These are phyloP conservation scores for Penicillium sp. DNA, from an alignment of 2,329 filamentous ascomycete genomes.

Conservation along the genomic window DNA sequence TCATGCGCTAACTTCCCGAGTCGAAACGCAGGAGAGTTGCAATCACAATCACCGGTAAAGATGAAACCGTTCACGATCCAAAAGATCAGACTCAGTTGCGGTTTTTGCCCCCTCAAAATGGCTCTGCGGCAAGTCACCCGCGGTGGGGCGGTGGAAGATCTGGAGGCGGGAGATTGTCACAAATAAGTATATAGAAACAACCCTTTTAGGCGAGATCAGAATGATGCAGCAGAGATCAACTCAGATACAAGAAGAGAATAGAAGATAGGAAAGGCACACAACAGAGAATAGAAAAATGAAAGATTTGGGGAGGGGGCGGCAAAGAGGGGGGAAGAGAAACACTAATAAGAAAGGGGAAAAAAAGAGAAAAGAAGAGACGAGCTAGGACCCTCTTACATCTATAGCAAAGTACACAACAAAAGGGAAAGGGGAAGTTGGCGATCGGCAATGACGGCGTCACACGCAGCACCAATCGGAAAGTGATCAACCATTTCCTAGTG, in stretches of 20 bases:
- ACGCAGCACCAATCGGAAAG: slow-evolving; percentile 26
- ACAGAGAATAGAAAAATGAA: slow-evolving; percentile 15
- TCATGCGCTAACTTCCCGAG: neutral
- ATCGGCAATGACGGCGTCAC: slow-evolving; percentile 39
- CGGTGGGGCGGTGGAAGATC: slow-evolving; percentile 6
- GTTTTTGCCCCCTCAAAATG: neutral
- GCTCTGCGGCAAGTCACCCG: slow-evolving; percentile 3
- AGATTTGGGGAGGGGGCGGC: slow-evolving; percentile 6
- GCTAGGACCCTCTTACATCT: slow-evolving; percentile 5
- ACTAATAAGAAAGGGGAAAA: slow-evolving; percentile 19
- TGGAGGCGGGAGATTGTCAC: slow-evolving; percentile 6
- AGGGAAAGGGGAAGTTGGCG: slow-evolving; percentile 32
- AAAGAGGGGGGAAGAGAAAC: slow-evolving; percentile 4
- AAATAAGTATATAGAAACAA: slow-evolving; percentile 3
- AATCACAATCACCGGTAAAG: neutral
- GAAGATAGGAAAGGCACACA: slow-evolving; percentile 11
- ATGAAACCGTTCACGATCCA: neutral
- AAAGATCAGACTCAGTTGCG: neutral
- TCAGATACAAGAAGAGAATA: neutral
- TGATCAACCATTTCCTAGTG: slow-evolving; percentile 21
- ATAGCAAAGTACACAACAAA: slow-evolving; percentile 7
- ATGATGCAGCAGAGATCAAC: neutral
- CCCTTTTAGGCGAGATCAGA: neutral
- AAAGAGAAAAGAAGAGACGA: slow-evolving; percentile 15
- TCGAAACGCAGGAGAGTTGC: slow-evolving; percentile 5